These are phyloP conservation scores for Podosphaera xanthii DNA, from an alignment of 2,329 filamentous ascomycete genomes.

Conservation along the genomic window DNA sequence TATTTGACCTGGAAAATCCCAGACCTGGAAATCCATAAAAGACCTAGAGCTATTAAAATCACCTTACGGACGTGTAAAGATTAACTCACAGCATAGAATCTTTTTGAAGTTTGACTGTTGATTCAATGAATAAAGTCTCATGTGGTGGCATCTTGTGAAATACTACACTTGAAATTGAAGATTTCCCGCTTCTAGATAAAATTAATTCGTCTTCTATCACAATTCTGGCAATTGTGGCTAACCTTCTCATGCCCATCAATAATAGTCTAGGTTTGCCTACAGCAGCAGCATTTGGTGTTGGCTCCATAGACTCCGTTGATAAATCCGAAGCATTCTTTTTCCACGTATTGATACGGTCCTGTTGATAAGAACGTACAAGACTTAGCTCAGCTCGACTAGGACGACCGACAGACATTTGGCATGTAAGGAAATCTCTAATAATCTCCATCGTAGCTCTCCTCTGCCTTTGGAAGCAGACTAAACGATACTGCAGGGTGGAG, in stretches of 20 bases:
- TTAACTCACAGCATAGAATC: constrained; percentile 70
- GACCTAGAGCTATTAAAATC: constrained; percentile 32
- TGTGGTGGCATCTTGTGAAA: constrained; percentile 94
- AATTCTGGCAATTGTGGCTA: constrained; percentile 13
- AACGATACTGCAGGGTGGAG: too few relatives aligned
- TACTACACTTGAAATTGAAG: constrained; percentile 95
- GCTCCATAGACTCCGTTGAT: constrained; percentile 23
- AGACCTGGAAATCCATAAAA: constrained; percentile 98
- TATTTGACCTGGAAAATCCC: constrained; percentile 90
- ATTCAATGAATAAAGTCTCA: constrained; percentile 88
- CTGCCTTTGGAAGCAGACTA: constrained; percentile 1
- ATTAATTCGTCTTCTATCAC: not conserved
- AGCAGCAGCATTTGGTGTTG: constrained; percentile 22
- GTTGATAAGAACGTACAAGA: constrained; percentile 37
- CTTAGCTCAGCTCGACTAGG: constrained; percentile 37
- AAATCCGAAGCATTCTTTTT: constrained; percentile 17
- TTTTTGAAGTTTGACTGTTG: constrained; percentile 82
- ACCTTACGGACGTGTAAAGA: not conserved
- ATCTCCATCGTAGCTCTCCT: constrained; percentile 12
- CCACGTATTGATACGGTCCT: constrained; percentile 31
- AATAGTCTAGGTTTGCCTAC: constrained; percentile 62
- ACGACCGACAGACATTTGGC: constrained; percentile 18
- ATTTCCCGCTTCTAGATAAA: constrained; percentile 69
- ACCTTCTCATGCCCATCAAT: constrained; percentile 92
- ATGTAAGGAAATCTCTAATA: constrained; percentile 14